Evolutionary conservation across 768 basidiomycete species (phyloP), one percentile per base, ranked within the genome.

Genomic region (Russula sp.): DNA sequence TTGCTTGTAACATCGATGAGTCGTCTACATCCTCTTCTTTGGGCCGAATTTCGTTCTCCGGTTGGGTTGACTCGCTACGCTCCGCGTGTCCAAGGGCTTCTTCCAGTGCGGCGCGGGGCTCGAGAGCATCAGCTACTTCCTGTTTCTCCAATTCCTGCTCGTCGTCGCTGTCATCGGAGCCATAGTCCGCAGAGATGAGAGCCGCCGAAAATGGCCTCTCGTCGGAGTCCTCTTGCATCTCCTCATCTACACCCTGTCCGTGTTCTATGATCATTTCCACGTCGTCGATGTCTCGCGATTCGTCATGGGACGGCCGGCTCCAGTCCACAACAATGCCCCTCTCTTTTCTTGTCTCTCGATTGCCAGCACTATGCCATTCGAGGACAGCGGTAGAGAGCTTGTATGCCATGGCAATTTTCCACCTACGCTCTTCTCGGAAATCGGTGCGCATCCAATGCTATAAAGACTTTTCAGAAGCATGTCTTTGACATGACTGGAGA

Each of bases 381-480:
- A 91, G 80, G 22, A 94, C 88, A 31, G 91, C 83, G 35, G 84
- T 85, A 0, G 92, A 89, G 34, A 99, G 73, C 62, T 87, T 87
- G 71, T 87, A 88, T 0, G 97, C 96, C 32, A 91, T 71, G 2
- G 87, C 86, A 48, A 89, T 76, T 73, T 98, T 98, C 94, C 94
- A 98, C 69, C 82, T 85, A 45, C 91, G 81, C 71, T 99, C 97
- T 74, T 98, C 95, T 20, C 91, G 86, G 68, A 97, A 98, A 72
- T 99, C 97, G 42, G 84, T 83, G 32, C 92, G 89, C 84, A 99
- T 88, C 97, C 97, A 99, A 83, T 89, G 92, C 95, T 94, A 67
- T 27, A 18, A 16, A 55, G n/a, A 18, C 44, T 11, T 18, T 34
- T 63, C 14, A 44, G 31, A 34, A 54, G 51, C 11, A 61, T 7